Percentiles rank a stretch among this genome's conserved stretches.
These are phyloP conservation scores for Pseudogymnoascus sp. DNA, from an alignment of 2,329 filamentous ascomycete genomes.

Conservation along the genomic window DNA sequence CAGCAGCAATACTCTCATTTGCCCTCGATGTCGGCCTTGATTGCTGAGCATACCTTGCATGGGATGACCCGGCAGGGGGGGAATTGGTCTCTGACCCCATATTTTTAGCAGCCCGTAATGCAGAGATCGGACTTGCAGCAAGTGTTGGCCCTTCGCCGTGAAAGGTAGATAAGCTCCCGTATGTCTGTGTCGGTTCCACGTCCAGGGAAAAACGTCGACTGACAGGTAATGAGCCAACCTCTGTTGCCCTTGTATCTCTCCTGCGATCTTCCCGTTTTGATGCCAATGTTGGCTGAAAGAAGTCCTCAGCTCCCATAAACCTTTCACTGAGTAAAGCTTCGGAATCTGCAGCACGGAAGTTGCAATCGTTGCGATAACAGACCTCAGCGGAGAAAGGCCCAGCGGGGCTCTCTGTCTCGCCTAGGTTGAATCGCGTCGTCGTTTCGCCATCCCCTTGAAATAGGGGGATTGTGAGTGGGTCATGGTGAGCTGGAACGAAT, in stretches of 20 bases:
- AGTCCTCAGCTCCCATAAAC: conserved; percentile 82
- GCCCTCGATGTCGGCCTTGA: conserved; percentile 30
- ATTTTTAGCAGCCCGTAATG: conserved; percentile 60
- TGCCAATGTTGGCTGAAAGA: conserved; percentile 70
- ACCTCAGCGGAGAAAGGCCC: conserved; percentile 76
- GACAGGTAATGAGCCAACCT: conserved; percentile 69
- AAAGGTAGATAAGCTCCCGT: conserved; percentile 84
- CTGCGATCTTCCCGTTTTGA: conserved; percentile 27
- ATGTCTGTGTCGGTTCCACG: conserved; percentile 66
- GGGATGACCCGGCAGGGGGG: conserved; percentile 43
- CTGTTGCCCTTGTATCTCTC: conserved; percentile 32
- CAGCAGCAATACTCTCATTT: conserved; percentile 41
- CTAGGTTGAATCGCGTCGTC: conserved; percentile 71
- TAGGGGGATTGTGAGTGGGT: conserved; percentile 64
- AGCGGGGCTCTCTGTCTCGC: conserved; percentile 75
- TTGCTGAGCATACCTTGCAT: conserved; percentile 26
- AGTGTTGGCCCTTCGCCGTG: conserved; percentile 67
- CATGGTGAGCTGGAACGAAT: conserved; percentile 44
- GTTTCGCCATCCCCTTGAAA: conserved; percentile 54
- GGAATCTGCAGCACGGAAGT: conserved; percentile 83
- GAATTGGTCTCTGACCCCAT: conserved; percentile 54
- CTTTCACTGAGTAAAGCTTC: conserved; percentile 86
- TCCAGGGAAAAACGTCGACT: conserved; percentile 40
- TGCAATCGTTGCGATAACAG: conserved; percentile 78
- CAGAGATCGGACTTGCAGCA: conserved; percentile 81